Evolutionary conservation across 768 basidiomycete species (phyloP), one percentile per base, ranked within the genome.

Genomic region (Cyclocybe aegerita): DNA sequence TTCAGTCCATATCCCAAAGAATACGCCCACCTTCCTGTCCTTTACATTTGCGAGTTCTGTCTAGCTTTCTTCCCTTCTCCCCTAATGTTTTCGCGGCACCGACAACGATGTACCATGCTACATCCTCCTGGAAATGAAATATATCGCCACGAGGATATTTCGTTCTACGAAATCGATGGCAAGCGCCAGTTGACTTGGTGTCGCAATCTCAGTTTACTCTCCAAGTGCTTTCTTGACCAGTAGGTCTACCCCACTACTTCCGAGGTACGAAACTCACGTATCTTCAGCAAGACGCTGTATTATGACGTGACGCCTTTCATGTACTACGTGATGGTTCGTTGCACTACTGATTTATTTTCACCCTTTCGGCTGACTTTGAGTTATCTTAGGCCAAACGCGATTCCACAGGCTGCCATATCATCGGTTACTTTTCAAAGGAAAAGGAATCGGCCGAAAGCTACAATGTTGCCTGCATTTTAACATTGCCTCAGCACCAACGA

Each of bases 301-400:
- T 99, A 98, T 73, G 97, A 99, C 73, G 96, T 98, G 60, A 98
- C 98, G 52, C 97, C 97, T 2, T 99, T 99, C 77, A 83, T 99
- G 81, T 99, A 94, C 79, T 99, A 99, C 79, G 90, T 95, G 69
- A 95, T 99, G 95, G 93, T 64, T 41, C 31, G 53, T 52, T 48
- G 50, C 46, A 6, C 12, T 43, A 10, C 3, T 12, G 16, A 17
- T 40, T 39, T 15, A 44, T 31, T 16, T 40, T 50, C 51, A 48
- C 15, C 10, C 7, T 43, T 37, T 36, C 32, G 43, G 43, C 51
- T 46, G 53, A 51, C 35, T 50, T 39, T 49, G 15, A 39, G 37
- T 56, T 34, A 16, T 49, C 52, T 16, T 44, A 93, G 90, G 82
- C 82, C 43, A 83, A 85, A 63, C 83, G 93, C 53, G 97, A 99